Evolutionary conservation across 345 rosid species (phyloP).

Genomic region (Viola odorata): DNA sequence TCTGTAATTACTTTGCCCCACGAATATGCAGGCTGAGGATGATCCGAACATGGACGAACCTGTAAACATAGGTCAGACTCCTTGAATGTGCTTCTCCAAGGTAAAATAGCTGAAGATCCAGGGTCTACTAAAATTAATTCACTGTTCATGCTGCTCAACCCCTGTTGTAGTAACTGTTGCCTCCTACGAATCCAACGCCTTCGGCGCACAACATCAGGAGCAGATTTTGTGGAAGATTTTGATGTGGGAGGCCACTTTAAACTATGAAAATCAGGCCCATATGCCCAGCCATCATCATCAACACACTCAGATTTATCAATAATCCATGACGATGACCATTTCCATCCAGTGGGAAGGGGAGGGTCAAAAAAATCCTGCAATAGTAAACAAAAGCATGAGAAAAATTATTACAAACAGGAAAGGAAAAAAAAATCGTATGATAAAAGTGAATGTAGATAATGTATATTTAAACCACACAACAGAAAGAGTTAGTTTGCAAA

Average conservation of each 20-base stretch:
- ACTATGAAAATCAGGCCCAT: constrained; percentile 48
- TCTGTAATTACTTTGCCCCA: constrained; percentile 64
- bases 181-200: constrained; percentile 60
- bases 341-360: constrained; percentile 51
- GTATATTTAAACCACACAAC: background rate
- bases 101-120: constrained; percentile 68
- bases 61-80: constrained; percentile 61
- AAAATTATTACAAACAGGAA: background rate
- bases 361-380: constrained; percentile 56
- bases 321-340: constrained; percentile 57
- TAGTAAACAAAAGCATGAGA: constrained; percentile 3
- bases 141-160: constrained; percentile 13
- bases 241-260: constrained; percentile 51
- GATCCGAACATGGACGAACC: constrained; percentile 60
- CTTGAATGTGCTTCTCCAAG: constrained; percentile 75
- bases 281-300: constrained; percentile 61
- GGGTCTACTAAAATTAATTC: constrained; percentile 43
- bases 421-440: no score
- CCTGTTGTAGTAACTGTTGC: constrained; percentile 27
- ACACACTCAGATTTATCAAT: constrained; percentile 45
- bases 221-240: constrained; percentile 28
- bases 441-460: no score
- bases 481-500: background rate
- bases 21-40: constrained; percentile 42
- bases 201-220: constrained; percentile 41